These are phyloP conservation scores for Adansonia digitata DNA, from an alignment of 345 rosid genomes.

Conservation along the genomic window DNA sequence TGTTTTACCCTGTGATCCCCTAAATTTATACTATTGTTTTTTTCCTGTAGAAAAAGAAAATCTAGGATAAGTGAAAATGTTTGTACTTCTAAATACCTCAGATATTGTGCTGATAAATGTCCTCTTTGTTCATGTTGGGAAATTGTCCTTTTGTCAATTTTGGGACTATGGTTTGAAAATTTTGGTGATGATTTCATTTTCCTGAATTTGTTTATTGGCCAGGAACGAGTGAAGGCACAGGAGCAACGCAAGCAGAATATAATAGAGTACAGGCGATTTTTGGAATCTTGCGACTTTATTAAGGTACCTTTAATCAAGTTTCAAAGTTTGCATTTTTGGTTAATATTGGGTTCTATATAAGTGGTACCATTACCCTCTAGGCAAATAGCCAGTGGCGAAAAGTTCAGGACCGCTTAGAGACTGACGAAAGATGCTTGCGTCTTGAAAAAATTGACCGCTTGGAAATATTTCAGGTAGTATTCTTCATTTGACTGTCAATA, in stretches of 20 bases:
- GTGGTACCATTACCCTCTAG: constrained; percentile 29
- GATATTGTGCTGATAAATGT: not conserved
- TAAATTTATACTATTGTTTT: not conserved
- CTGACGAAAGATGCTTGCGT: constrained; percentile 82
- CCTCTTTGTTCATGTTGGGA: not conserved
- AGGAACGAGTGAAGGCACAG: constrained; percentile 69
- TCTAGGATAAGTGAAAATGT: not conserved
- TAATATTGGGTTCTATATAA: not conserved
- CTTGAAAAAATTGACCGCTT: constrained; percentile 89
- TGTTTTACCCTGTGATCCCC: not conserved
- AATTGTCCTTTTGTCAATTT: not conserved
- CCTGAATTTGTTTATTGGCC: not conserved
- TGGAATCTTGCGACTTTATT: constrained; percentile 89
- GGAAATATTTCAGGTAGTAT: constrained; percentile 81
- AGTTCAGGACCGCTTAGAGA: constrained; percentile 88
- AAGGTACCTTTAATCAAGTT: constrained; percentile 44
- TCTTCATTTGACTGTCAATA: not conserved
- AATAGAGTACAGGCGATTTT: constrained; percentile 62
- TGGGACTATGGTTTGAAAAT: not conserved
- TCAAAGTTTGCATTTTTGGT: constrained; percentile 14
- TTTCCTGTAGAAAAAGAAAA: not conserved
- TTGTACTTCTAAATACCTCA: not conserved
- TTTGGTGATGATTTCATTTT: not conserved
- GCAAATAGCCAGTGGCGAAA: constrained; percentile 95
- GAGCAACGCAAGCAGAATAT: constrained; percentile 77